Percentiles rank a stretch among this genome's conserved stretches.
phyloP scores from a whole-genome alignment of 306 rosid genomes.

The Cucurbita ficifolia region DNA sequence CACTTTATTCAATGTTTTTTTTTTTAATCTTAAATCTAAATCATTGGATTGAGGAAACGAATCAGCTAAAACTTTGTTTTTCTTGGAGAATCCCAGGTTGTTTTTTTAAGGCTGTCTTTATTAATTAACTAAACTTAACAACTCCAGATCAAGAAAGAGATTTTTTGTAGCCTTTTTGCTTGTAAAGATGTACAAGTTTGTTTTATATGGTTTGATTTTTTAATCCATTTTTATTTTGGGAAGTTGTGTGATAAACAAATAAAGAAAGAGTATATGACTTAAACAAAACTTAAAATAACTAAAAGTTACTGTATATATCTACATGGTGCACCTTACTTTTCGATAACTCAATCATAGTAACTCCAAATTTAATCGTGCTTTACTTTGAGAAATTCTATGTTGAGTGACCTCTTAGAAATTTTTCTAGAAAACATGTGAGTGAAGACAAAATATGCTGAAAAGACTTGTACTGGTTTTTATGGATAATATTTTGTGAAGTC shows the following conservation, averaged over 20 bases:
- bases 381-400: no score
- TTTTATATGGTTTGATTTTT: background rate
- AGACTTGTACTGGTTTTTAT: no score
- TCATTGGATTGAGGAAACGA: conserved; percentile 38
- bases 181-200: background rate
- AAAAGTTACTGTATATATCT: no score
- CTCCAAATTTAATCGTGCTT: no score
- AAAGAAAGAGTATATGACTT: no score
- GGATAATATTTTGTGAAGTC: no score
- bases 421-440: no score
- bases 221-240: background rate
- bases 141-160: background rate
- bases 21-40: conserved; percentile 17
- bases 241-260: background rate
- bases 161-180: background rate
- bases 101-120: background rate
- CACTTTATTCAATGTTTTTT: background rate
- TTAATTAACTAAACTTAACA: background rate
- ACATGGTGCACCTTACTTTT: no score
- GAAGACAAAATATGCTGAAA: no score
- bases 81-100: conserved; percentile 26
- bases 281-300: no score
- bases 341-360: no score
- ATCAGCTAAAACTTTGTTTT: conserved; percentile 21
- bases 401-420: no score